Base-by-base conservation (phyloP, 1,284 basidiomycete genomes). In the Tilletia caries region DNA sequence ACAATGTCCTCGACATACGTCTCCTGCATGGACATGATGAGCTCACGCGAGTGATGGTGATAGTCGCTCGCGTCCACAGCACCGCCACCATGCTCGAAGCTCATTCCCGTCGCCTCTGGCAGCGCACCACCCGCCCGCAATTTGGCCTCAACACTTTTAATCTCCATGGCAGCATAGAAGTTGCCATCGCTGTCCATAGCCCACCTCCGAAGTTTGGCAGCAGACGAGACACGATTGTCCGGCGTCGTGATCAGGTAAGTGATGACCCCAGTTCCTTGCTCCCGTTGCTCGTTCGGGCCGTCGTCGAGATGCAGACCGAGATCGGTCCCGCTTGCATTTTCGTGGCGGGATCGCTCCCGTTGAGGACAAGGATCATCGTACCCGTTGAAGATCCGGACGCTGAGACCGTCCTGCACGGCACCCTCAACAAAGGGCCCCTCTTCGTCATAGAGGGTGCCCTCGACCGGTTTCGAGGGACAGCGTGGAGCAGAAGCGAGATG, bases 141-240 rank as follows among this genome's bases (percentile, higher is more conserved):
- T 73, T 82, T 82, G 3, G 77, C 76, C 65, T 82, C 77, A 66
- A 81, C 77, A 44, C 73, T 75, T 69, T 81, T 82, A 74, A 82
- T 79, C 68, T 82, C 80, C 80, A 82, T 81, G 33, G 80, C 80
- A 2, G 80, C 80, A 58, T 79, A 82, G 67, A 82, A 82, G 68
- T 75, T 69, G 32, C 80, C 80, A 2, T 69, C 64, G 32, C 75
- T 71, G 65, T 82, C 80, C 80, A 82, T 82, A 6, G 80, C 80
- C 80, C 80, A 82, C 27, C 80, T 67, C 2, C 80, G 68, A 60
- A 81, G 68, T 69, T 82, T 82, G 37, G 80, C 80, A 0, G 80
- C 79, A 1, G 78, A 80, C 6, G 80, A 81, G 18, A 82, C 80
- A 37, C 80, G 79, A 44, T 82, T 82, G 71, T 82, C 80, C 0